A percentile compares a stretch with the other conserved stretches of the same genome.
phyloP scores from a whole-genome alignment of 1,284 basidiomycete species.

The Fomitopsis pinicola region DNA sequence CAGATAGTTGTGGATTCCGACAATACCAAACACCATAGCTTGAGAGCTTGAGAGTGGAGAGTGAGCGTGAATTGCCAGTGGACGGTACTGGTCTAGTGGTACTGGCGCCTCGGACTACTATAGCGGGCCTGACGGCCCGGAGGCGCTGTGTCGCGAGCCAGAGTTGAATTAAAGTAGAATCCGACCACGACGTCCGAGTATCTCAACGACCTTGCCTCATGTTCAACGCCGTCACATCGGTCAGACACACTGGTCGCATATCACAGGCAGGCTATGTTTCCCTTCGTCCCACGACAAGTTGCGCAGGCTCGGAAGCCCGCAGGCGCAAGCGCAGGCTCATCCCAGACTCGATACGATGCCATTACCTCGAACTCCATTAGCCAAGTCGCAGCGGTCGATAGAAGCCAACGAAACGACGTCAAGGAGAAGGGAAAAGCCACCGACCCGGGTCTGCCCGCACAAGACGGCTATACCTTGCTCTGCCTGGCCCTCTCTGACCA shows the following conservation, averaged over 20 bases:
- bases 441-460: slow-evolving; percentile 20
- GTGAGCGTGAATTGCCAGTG: too few relatives aligned
- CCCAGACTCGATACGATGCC: background rate
- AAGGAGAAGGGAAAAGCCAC: slow-evolving; percentile 13
- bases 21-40: too few relatives aligned
- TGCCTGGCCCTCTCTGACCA: slow-evolving; percentile 63
- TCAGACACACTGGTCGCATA: background rate
- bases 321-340: background rate
- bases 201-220: too few relatives aligned
- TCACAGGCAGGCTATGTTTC: slow-evolving; percentile 16
- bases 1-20: too few relatives aligned
- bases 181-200: too few relatives aligned
- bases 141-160: too few relatives aligned
- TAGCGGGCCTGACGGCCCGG: too few relatives aligned
- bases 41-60: too few relatives aligned
- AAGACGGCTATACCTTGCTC: slow-evolving; percentile 46
- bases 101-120: too few relatives aligned
- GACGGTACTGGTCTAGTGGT: too few relatives aligned
- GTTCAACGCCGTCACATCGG: background rate
- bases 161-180: too few relatives aligned
- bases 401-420: background rate
- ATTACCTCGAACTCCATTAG: background rate
- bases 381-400: background rate
- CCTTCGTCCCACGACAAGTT: slow-evolving; percentile 26
- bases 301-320: slow-evolving; percentile 10